These are phyloP conservation scores for Colletotrichum lentis DNA, from an alignment of 2,329 filamentous ascomycete species.

Conservation along the genomic window DNA sequence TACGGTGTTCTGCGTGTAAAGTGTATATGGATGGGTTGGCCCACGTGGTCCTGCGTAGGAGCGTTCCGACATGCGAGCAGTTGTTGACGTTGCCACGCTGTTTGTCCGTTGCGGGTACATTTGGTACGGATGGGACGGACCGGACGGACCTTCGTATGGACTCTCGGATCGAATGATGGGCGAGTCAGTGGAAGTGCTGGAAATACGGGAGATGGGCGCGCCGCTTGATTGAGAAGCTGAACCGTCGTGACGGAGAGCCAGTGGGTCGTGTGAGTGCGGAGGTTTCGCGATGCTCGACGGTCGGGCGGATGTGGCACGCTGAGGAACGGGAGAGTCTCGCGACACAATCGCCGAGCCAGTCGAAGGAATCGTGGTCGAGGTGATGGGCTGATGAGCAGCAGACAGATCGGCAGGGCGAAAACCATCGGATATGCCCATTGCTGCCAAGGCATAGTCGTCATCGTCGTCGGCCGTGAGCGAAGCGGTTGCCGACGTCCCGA, in stretches of 20 bases:
- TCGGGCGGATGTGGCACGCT: slow-evolving; percentile 46
- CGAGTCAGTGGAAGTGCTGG: slow-evolving; percentile 50
- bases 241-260: slow-evolving; percentile 63
- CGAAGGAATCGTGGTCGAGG: slow-evolving; percentile 42
- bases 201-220: slow-evolving; percentile 35
- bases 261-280: slow-evolving; percentile 57
- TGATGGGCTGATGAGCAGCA: slow-evolving; percentile 39
- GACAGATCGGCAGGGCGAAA: slow-evolving; percentile 53
- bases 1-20: slow-evolving; percentile 84
- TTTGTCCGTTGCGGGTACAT: slow-evolving; percentile 80
- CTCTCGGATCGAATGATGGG: slow-evolving; percentile 60
- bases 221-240: slow-evolving; percentile 41
- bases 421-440: slow-evolving; percentile 62
- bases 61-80: slow-evolving; percentile 65
- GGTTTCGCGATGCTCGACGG: slow-evolving; percentile 66
- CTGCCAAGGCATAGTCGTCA: slow-evolving; percentile 59
- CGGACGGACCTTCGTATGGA: slow-evolving; percentile 74
- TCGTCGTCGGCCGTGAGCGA: slow-evolving; percentile 48
- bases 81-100: slow-evolving; percentile 77
- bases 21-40: slow-evolving; percentile 83
- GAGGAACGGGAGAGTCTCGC: slow-evolving; percentile 22
- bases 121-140: slow-evolving; percentile 83
- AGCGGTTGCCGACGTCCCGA: slow-evolving; percentile 52
- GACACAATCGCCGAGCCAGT: slow-evolving; percentile 37
- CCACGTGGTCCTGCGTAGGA: slow-evolving; percentile 68